Evolutionary conservation across 208 protist species (phyloP).

Genomic region (Porcisia hertigi): DNA sequence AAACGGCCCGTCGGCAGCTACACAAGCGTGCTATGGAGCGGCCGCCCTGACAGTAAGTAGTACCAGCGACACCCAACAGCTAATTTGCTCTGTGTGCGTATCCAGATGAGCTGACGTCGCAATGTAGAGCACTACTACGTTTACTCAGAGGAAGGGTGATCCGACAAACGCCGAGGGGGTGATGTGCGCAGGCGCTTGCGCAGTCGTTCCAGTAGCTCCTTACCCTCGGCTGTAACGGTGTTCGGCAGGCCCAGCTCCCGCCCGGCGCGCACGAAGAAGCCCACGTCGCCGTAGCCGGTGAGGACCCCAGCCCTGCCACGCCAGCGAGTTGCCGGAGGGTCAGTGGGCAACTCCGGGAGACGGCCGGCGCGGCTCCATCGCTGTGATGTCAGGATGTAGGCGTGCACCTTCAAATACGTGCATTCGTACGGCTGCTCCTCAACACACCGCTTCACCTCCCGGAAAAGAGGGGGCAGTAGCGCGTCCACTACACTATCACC

Average conservation of each 20-base stretch:
- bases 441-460: constrained; percentile 47
- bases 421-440: constrained; percentile 57
- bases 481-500: constrained; percentile 15
- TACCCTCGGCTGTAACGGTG: constrained; percentile 58
- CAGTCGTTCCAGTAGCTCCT: constrained; percentile 55
- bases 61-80: neutral
- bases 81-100: neutral
- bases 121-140: neutral
- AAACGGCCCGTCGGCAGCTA: neutral
- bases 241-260: constrained; percentile 70
- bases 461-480: constrained; percentile 23
- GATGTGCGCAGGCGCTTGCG: constrained; percentile 63
- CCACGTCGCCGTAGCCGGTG: constrained; percentile 75
- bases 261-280: constrained; percentile 70
- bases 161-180: constrained; percentile 17
- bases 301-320: constrained; percentile 24
- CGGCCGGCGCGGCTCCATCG: constrained; percentile 73
- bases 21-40: neutral
- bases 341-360: constrained; percentile 73
- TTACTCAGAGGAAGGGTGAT: constrained; percentile 8
- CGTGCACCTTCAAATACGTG: constrained; percentile 27
- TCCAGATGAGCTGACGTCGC: neutral
- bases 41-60: neutral
- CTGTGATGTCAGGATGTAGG: constrained; percentile 62
- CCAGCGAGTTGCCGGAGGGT: constrained; percentile 45